Conservation (phyloP, 805 yeast species). For the Metschnikowia orientalis region DNA sequence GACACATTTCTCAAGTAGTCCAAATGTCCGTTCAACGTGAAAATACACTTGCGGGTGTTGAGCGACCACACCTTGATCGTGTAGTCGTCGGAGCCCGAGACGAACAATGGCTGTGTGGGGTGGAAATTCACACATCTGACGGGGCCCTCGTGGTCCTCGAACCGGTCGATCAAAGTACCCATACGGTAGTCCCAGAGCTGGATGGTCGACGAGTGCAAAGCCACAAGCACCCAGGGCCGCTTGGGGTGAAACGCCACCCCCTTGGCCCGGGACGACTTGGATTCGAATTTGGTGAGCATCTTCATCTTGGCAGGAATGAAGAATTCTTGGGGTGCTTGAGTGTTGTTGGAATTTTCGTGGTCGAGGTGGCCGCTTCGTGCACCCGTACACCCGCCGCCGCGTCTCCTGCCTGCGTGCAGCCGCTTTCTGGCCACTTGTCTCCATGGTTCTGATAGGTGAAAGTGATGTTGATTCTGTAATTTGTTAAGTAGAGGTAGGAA, state of each 20-base stretch:
- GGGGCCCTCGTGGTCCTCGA: constrained; percentile 98
- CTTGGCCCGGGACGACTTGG: constrained; percentile 95
- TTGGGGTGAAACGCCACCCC: constrained; percentile 97
- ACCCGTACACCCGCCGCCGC: constrained; percentile 12
- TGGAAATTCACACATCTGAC: constrained; percentile 94
- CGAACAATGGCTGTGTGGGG: constrained; percentile 96
- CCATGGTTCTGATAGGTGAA: too few relatives aligned
- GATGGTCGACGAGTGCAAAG: constrained; percentile 95
- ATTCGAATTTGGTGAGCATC: constrained; percentile 68
- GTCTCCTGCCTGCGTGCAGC: too few relatives aligned
- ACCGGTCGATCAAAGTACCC: constrained; percentile 95
- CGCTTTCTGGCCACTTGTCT: too few relatives aligned
- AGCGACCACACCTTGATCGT: constrained; percentile 94
- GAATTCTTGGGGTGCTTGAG: constrained; percentile 4
- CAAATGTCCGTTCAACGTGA: constrained; percentile 88
- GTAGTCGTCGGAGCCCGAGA: constrained; percentile 96
- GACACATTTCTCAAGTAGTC: constrained; percentile 93
- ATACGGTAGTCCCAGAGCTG: constrained; percentile 99
- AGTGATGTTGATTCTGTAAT: too few relatives aligned
- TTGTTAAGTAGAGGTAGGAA: too few relatives aligned
- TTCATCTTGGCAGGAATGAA: constrained; percentile 17
- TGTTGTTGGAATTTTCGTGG: constrained; percentile 7
- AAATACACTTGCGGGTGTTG: constrained; percentile 83
- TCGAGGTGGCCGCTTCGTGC: constrained; percentile 10
- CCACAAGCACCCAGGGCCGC: constrained; percentile 93